Base-by-base conservation (phyloP, 257 asterid species). In the Haberlea rhodopensis region DNA sequence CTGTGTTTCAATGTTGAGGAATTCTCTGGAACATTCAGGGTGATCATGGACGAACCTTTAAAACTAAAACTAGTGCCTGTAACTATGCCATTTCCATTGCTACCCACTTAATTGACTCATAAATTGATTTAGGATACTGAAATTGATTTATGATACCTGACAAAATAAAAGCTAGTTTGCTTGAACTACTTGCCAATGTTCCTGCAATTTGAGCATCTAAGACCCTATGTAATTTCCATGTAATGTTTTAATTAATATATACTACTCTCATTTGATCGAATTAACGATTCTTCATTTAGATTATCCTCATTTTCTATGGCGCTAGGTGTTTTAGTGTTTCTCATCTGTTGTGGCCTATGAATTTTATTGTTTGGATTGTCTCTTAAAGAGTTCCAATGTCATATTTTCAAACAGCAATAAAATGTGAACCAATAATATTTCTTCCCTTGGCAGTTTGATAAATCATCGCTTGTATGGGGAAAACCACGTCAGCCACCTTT, bases 401-500 rank as follows among this genome's bases (percentile, higher is more conserved):
- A 18, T 8, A 19, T 18, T 20, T 29, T 7, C 10, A 29, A 29
- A 29, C 37, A 6, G 32, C 21, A 56, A 13, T 28, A 13, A 48
- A 53, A 19, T 62, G 46, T 53, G 26, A 45, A 31, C 29, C 69
- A 52, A 19, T 58, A 28, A 57, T 21, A 7, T 22, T 66, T 70
- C 45, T 70, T 68, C 66, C 62, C 54, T 66, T 75, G 63, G 73
- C 95, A 94, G 99, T 71, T 86, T 51, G 92, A 94, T 49, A 87
- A 78, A 76, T 62, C 83, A 74, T 82, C 95, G 20, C 85, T 87
- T 40, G 92, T 90, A 63, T 94, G 97, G 99, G 99, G 99, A 73
- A 94, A 90, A 71, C 99, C 99, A 65, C 97, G 97, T 1, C 99
- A 90, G 80, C 79, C 95, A 57, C 95, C 94, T 18, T 57, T 94